Percentiles rank a stretch among this genome's conserved stretches.
Evolutionary conservation across 148 eudicot species (phyloP).

Genomic region (Polygonum aviculare): DNA sequence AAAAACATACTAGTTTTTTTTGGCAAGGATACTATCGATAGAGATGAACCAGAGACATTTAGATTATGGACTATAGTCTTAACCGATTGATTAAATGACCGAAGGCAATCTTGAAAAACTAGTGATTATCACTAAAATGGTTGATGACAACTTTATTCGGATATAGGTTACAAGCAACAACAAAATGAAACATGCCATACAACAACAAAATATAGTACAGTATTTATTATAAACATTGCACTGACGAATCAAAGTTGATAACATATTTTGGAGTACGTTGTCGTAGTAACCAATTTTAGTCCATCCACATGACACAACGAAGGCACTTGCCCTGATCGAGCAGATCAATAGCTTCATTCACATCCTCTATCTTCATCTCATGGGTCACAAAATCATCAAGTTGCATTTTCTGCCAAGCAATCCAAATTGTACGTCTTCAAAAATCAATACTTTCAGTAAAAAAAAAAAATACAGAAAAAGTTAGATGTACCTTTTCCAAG

Average conservation of each 20-base stretch:
- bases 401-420: constrained; percentile 40
- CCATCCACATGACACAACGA: constrained; percentile 76
- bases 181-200: too few relatives aligned
- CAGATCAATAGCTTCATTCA: constrained; percentile 69
- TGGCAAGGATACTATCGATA: too few relatives aligned
- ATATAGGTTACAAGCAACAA: background rate
- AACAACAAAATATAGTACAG: too few relatives aligned
- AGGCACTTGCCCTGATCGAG: constrained; percentile 57
- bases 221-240: background rate
- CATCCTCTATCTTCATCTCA: constrained; percentile 60
- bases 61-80: too few relatives aligned
- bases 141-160: background rate
- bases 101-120: too few relatives aligned
- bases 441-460: background rate
- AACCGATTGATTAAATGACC: too few relatives aligned
- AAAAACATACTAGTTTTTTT: too few relatives aligned
- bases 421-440: background rate
- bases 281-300: background rate
- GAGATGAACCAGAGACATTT: too few relatives aligned
- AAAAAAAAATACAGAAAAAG: background rate
- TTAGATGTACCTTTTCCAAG: constrained; percentile 18
- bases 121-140: too few relatives aligned
- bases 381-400: constrained; percentile 70
- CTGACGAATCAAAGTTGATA: too few relatives aligned
- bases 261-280: too few relatives aligned